Evolutionary conservation across 2,329 filamentous ascomycete genomes (phyloP).

Genomic region (Phialocephala sp.): DNA sequence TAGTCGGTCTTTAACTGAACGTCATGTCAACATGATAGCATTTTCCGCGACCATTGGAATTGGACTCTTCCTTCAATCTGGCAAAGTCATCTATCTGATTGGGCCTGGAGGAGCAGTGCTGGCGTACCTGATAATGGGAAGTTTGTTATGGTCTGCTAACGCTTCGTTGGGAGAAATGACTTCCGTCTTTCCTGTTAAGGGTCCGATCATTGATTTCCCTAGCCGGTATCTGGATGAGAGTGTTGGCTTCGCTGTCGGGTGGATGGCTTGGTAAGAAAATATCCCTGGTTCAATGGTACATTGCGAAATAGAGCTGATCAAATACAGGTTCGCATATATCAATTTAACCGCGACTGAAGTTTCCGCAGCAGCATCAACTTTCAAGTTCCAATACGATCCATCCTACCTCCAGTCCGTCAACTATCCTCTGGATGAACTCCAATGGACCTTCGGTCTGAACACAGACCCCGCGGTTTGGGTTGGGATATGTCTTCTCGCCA

Average conservation of each 20-base stretch:
- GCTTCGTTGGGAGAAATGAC: conserved; percentile 48
- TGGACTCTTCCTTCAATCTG: conserved; percentile 52
- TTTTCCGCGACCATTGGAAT: conserved; percentile 51
- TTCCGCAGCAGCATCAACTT: conserved; percentile 47
- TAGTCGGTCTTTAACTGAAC: conserved; percentile 35
- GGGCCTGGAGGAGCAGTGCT: conserved; percentile 50
- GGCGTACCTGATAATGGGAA: conserved; percentile 51
- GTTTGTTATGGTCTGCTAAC: conserved; percentile 56
- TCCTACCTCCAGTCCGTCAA: conserved; percentile 41
- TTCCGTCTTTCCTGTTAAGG: conserved; percentile 47
- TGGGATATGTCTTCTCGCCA: conserved; percentile 42
- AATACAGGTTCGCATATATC: conserved; percentile 22
- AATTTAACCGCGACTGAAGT: conserved; percentile 42
- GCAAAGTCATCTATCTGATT: conserved; percentile 50
- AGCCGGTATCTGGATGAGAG: conserved; percentile 28
- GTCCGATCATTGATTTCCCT: conserved; percentile 36
- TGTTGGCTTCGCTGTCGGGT: conserved; percentile 37
- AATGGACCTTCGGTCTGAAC: conserved; percentile 35
- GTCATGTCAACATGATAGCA: conserved; percentile 51
- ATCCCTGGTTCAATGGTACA: not conserved
- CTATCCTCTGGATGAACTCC: conserved; percentile 43
- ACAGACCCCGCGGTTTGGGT: conserved; percentile 48
- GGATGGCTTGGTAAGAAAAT: conserved; percentile 49
- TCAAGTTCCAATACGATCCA: conserved; percentile 48
- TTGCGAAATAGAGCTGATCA: not conserved